Percentiles rank a stretch among this genome's conserved stretches.
phyloP scores from a whole-genome alignment of 306 rosid genomes.

The Comarum palustre region DNA sequence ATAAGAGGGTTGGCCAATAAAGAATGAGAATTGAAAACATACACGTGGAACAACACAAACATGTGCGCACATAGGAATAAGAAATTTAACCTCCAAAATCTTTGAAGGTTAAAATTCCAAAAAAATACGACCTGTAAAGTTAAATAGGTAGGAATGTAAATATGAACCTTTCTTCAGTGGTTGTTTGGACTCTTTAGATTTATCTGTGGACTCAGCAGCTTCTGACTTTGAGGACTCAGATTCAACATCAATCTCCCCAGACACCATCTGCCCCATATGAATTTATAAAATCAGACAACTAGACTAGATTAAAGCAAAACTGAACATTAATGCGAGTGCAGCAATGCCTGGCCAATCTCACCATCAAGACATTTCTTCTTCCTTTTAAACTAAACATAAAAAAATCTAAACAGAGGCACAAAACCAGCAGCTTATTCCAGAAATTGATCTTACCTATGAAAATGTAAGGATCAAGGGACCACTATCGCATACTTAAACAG shows the following conservation, averaged over 20 bases:
- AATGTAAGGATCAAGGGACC: no score
- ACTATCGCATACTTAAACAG: neutral
- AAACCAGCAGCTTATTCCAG: neutral
- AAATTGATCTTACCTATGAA: neutral
- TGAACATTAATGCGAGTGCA: neutral
- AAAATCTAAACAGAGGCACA: no score
- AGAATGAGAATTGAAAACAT: neutral
- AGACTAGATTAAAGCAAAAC: conserved; percentile 16
- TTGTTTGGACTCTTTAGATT: conserved; percentile 46
- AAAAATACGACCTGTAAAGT: neutral
- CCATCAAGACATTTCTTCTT: no score
- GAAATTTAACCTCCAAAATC: neutral
- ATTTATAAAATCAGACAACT: neutral
- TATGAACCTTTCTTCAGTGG: conserved; percentile 70
- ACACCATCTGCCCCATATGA: conserved; percentile 44
- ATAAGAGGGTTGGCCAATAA: neutral
- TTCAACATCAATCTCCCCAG: conserved; percentile 46
- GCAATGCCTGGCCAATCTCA: no score
- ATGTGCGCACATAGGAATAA: neutral
- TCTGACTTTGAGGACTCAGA: conserved; percentile 52
- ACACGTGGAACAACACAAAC: neutral
- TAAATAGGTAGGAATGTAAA: conserved; percentile 2
- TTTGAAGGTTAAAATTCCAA: neutral
- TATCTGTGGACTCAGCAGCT: conserved; percentile 49
- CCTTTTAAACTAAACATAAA: no score